Base-by-base conservation (phyloP, 2,329 filamentous ascomycete genomes). In the Ilyonectria sp. region DNA sequence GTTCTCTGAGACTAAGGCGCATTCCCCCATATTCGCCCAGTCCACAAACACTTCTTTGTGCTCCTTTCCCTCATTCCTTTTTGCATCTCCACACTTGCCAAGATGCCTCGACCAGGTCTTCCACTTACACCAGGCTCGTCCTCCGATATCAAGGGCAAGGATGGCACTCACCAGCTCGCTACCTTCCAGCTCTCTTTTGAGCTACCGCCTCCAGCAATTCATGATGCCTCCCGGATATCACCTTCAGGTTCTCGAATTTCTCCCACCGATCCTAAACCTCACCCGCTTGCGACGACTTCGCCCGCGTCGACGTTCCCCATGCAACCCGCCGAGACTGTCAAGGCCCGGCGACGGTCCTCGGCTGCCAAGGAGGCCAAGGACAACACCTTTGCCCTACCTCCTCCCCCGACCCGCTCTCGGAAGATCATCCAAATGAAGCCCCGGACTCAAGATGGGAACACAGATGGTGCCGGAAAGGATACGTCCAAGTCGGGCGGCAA, bases 341-440 rank as follows among this genome's bases (percentile, higher is more conserved):
- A 88, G 73, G 82, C 85, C n/a, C 82, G 86, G 58, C 82, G 87
- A 63, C 83, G 88, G 46, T 83, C 85, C 0, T 86, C 87, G 17
- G 79, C 84, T 13, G 80, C 83, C 19, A 79, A 78, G 56, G 77
- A 82, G 15, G 76, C 82, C 64, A 84, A 85, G 63, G 91, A 90
- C 71, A 88, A 90, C 73, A 84, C 87, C 54, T 97, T 97, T 79
- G 88, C 93, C 10, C 88, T 99, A 17, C 96, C 96, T 21, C 96
- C 96, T 10, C 96, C 95, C 17, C 96, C 96, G 0, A 97, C 95
- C 3, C 88, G 95, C 69, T 93, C 94, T 47, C 92, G 95, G 76
- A 98, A 97, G 84, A 98, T 99, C 79, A 98, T 98, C 65, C 95
- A 98, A 82, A 97, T 98, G 95, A 97, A 97, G 81, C 95, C 89